Percentiles rank a stretch among this genome's conserved stretches.
Conservation (phyloP, 176 grass and related monocot genomes). For the Oryza nivara region DNA sequence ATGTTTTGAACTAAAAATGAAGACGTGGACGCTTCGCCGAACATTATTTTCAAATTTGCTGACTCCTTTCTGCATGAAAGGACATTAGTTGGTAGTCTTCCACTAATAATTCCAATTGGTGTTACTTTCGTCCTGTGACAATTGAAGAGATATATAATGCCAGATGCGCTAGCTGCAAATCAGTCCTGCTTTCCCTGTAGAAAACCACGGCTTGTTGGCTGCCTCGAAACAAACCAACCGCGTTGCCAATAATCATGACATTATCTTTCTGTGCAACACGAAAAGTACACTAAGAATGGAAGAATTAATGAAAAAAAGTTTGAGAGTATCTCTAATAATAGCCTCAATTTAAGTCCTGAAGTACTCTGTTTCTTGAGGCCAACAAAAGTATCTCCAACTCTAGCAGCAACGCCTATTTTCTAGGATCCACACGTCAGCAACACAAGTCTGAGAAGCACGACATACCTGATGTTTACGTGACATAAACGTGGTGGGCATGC, state of each 20-base stretch:
- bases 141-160: not conserved
- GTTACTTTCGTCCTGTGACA: slow-evolving; percentile 40
- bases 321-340: too few relatives aligned
- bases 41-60: slow-evolving; percentile 29
- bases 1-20: slow-evolving; percentile 1
- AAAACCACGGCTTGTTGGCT: slow-evolving; percentile 38
- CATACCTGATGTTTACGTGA: too few relatives aligned
- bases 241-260: not conserved
- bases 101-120: slow-evolving; percentile 45
- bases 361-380: too few relatives aligned
- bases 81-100: slow-evolving; percentile 36
- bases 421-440: too few relatives aligned
- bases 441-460: too few relatives aligned
- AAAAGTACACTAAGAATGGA: not conserved
- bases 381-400: too few relatives aligned
- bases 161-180: not conserved
- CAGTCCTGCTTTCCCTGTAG: not conserved
- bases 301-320: not conserved
- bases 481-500: too few relatives aligned
- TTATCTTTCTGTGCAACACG: not conserved
- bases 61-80: slow-evolving; percentile 49
- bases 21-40: slow-evolving; percentile 36
- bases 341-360: too few relatives aligned
- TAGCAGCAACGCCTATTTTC: too few relatives aligned
- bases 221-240: slow-evolving; percentile 5